Percentiles rank a stretch among this genome's conserved stretches.
phyloP scores from a whole-genome alignment of 116 monocot genomes.

The Phalaenopsis hybrid region DNA sequence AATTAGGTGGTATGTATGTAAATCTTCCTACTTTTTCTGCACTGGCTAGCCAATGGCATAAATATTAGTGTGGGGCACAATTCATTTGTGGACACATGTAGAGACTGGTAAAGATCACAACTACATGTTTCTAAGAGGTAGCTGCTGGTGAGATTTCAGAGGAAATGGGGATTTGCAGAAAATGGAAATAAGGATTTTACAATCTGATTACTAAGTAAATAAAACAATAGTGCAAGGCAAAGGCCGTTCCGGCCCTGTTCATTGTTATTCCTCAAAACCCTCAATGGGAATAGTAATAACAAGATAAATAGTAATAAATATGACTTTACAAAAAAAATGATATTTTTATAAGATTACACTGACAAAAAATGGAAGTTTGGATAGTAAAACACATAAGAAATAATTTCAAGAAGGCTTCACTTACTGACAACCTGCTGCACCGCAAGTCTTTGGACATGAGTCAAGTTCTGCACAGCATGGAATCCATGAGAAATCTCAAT shows the following conservation, averaged over 20 bases:
- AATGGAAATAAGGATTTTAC: background rate
- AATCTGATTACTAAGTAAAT: background rate
- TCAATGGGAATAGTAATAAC: background rate
- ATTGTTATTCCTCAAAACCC: background rate
- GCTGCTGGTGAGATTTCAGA: too few species aligned
- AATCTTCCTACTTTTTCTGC: too few species aligned
- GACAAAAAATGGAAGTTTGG: background rate
- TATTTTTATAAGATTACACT: background rate
- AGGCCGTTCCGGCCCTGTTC: background rate
- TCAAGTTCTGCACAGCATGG: slow-evolving; percentile 32
- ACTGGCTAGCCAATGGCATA: too few species aligned
- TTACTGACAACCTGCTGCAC: slow-evolving; percentile 32
- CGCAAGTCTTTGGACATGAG: slow-evolving; percentile 38
- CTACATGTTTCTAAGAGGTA: too few species aligned
- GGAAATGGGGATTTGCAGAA: background rate
- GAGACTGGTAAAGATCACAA: too few species aligned
- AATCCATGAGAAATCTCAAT: background rate
- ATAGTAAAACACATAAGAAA: background rate
- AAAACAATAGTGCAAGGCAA: background rate
- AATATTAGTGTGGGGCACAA: too few species aligned
- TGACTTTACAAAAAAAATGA: background rate
- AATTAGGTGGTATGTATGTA: too few species aligned
- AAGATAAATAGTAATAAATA: background rate
- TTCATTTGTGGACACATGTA: too few species aligned
- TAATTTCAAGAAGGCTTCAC: slow-evolving; percentile 3